Base-by-base conservation (phyloP, 1,284 basidiomycete species). In the Ustilago trichophora region DNA sequence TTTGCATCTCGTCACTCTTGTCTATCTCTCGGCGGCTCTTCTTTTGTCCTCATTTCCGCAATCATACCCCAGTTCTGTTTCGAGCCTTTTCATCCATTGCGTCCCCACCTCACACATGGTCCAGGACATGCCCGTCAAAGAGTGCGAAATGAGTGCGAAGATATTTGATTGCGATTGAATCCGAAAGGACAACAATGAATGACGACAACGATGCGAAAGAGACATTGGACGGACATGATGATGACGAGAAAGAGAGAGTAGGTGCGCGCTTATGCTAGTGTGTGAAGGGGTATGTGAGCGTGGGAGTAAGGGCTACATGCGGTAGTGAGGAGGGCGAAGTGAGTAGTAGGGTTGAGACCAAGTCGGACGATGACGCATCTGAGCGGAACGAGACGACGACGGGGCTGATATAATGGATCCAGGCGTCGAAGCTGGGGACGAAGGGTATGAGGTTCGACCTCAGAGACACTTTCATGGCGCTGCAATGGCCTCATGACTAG, bases 61-160 rank as follows among this genome's bases (percentile, higher is more conserved):
- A 55, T 37, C 53, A 55, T 55, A 55, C 53, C 53, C 27, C 41
- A 32, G 42, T 26, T 32, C 18, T 16, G 9, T 29, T 15, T 34
- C 32, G 32, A 6, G 7, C 32, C 32, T 29, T 29, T 29, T 29
- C 27, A 7, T 29, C 13, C 27, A 29, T 8, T 13, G 13, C 7
- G 27, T 29, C 13, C 8, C 8, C n/a, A n/a, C n/a, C n/a, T n/a
- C n/a, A n/a, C n/a, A n/a, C n/a, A n/a, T n/a, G n/a, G n/a, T n/a
- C n/a, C n/a, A n/a, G n/a, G n/a, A n/a, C 27, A 29, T 7, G 27
- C 8, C 27, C 13, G 27, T 13, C 27, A 29, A 29, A 29, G 13
- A 13, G 13, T 8, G 13, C 7, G 13, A 29, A 29, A 29, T 8
- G 13, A 29, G 27, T 29, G 27, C 13, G 27, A 7, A 29, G 13